Base-by-base conservation (phyloP, 139 green algal genomes). In the Diplosphaera chodatii region DNA sequence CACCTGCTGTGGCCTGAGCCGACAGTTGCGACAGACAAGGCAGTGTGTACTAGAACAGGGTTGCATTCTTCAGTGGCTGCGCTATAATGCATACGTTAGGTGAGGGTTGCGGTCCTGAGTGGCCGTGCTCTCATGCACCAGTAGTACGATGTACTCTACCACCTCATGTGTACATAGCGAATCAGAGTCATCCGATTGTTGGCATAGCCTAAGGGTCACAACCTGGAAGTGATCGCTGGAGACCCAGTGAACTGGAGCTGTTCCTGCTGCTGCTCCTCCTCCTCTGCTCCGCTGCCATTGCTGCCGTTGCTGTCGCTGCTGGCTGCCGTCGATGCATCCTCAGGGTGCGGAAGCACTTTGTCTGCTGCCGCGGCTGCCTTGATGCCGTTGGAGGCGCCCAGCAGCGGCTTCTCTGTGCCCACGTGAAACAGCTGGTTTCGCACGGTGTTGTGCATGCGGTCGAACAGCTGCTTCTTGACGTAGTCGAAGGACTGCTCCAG, bases 401-500 rank as follows among this genome's bases (percentile, higher is more conserved):
- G 48, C 48, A 59, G 48, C 48, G 48, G 48, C 48, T 10, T 10
- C 48, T 18, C 25, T 25, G 3, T 15, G 25, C 59, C 59, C 5
- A 15, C 59, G 6, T 65, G 59, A 18, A 65, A 65, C 59, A 79
- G 59, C 64, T 80, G 75, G 20, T 65, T 29, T 20, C 88, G 74
- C 27, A 90, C 72, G 30, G 84, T 87, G 69, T 87, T 84, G 79
- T 97, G 92, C 67, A 97, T 76, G 25, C 88, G 77, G 23, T 72
- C 70, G 31, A 97, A 88, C 25, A 98, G 82, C 76, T 92, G 80
- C 75, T 90, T 89, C 80, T 97, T 97, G 21, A 98, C 90, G 5
- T 64, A 66, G 65, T 94, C 87, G 69, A 96, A 91, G 0, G 86
- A 88, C 41, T 87, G 67, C 71, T 96, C 91, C 64, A 97, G 80